These are phyloP conservation scores for Trichoderma asperelloides DNA, from an alignment of 495 filamentous ascomycete species.

Conservation along the genomic window DNA sequence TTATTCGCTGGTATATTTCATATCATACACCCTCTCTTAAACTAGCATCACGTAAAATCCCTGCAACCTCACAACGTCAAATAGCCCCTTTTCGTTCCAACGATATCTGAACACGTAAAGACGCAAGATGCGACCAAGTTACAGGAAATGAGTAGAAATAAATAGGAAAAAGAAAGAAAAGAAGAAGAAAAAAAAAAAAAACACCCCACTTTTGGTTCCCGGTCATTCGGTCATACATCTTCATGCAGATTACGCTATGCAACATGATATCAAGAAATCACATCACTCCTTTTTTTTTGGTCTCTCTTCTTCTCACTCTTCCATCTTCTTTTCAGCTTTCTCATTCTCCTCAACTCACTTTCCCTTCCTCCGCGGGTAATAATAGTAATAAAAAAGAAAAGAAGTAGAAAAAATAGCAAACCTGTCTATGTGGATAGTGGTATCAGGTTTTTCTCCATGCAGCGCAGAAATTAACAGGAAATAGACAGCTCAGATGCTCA, in stretches of 20 bases:
- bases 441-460: not conserved
- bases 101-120: not conserved
- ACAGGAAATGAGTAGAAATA: not conserved
- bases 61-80: not conserved
- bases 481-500: not conserved
- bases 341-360: not conserved
- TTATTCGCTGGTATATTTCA: not conserved
- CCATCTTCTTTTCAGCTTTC: not conserved
- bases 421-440: not conserved
- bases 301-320: not conserved
- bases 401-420: too few relatives aligned
- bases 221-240: not conserved
- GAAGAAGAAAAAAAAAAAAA: not conserved
- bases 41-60: not conserved
- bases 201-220: not conserved
- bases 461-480: not conserved
- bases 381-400: too few relatives aligned
- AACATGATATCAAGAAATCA: not conserved
- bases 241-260: constrained; percentile 5
- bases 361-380: not conserved
- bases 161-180: not conserved
- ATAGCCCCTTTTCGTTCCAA: not conserved
- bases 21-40: not conserved
- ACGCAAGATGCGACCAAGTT: not conserved
- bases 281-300: not conserved